Conservation (phyloP, 371 early-diverging fungal species). For the Zychaea mexicana region DNA sequence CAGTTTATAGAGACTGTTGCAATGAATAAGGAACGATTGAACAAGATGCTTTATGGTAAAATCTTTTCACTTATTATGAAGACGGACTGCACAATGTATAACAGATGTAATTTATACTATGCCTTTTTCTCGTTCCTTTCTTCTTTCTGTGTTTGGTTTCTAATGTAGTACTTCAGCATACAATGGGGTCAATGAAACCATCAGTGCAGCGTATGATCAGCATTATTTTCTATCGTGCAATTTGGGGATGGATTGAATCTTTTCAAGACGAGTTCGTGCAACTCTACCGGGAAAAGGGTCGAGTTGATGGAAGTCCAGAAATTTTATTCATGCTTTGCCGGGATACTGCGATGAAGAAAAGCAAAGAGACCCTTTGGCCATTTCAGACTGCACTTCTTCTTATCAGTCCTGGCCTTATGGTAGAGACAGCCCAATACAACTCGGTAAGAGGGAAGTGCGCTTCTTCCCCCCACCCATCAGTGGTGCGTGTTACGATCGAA, state of each 20-base stretch:
- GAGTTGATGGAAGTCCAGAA: constrained; percentile 73
- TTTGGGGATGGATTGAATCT: constrained; percentile 87
- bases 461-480: not conserved
- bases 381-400: constrained; percentile 73
- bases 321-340: constrained; percentile 74
- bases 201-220: constrained; percentile 65
- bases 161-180: not conserved
- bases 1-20: constrained; percentile 71
- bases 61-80: no score
- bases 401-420: constrained; percentile 61
- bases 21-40: constrained; percentile 63
- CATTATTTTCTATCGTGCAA: constrained; percentile 65
- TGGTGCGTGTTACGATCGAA: no score
- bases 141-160: constrained; percentile 28
- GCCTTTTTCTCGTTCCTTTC: not conserved
- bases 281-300: constrained; percentile 58
- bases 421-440: not conserved
- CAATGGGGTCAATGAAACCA: constrained; percentile 41
- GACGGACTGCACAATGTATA: no score
- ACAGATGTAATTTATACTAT: no score
- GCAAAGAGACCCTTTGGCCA: constrained; percentile 75
- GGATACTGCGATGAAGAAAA: constrained; percentile 61
- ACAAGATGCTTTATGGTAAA: constrained; percentile 58
- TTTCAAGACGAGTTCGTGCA: constrained; percentile 71
- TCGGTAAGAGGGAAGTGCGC: not conserved